A percentile compares a stretch with the other conserved stretches of the same genome.
phyloP scores from a whole-genome alignment of 169 alveolate species.

The Neospora caninum region DNA sequence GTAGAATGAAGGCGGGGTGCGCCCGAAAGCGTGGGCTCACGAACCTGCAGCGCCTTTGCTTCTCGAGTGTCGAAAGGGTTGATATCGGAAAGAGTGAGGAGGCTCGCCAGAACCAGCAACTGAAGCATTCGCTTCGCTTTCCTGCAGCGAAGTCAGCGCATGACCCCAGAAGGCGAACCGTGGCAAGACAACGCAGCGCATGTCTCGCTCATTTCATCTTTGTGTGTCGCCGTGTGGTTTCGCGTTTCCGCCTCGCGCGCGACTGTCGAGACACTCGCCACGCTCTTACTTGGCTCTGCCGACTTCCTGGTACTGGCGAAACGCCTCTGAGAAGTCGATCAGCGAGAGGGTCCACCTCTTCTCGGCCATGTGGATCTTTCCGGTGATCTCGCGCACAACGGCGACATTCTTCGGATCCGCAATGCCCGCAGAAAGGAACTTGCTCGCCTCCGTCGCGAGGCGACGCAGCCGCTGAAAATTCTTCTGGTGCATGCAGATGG shows the following conservation, averaged over 20 bases:
- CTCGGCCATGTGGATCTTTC: not conserved
- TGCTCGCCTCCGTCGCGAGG: not conserved
- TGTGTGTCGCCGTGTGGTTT: too few species aligned
- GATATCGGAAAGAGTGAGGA: not conserved
- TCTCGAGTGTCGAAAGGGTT: slow-evolving; percentile 16
- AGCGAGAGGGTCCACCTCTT: not conserved
- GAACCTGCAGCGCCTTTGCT: not conserved
- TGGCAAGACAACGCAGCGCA: too few species aligned
- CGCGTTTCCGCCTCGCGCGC: too few species aligned
- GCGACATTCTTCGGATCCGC: not conserved
- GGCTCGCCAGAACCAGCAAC: not conserved
- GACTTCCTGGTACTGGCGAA: not conserved
- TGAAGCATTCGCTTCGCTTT: slow-evolving; percentile 2
- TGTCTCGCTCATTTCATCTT: too few species aligned
- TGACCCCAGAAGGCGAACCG: not conserved
- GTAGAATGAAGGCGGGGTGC: too few species aligned
- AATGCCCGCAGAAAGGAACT: not conserved
- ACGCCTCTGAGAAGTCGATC: not conserved
- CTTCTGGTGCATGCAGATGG: not conserved
- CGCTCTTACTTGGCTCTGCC: not conserved
- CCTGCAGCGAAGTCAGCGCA: not conserved
- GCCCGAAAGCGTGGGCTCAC: too few species aligned
- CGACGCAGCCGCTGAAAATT: not conserved
- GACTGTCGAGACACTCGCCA: too few species aligned
- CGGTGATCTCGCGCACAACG: not conserved